phyloP scores from a whole-genome alignment of 2,329 filamentous ascomycete genomes.

The Ophiostoma tasmaniense region DNA sequence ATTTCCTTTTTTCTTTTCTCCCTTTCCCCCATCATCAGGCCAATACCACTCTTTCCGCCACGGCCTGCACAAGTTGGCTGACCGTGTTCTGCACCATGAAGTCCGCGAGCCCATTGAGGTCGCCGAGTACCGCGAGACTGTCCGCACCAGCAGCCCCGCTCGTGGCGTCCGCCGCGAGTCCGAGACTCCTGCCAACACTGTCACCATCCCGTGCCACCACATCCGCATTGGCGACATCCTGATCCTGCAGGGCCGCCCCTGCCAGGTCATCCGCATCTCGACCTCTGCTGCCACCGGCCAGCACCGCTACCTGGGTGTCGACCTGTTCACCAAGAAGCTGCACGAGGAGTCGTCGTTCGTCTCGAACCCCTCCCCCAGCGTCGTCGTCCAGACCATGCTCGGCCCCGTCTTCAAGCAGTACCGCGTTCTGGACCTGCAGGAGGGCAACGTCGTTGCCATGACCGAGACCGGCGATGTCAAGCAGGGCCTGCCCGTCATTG shows the following conservation, averaged over 20 bases:
- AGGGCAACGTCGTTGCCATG: constrained; percentile 82
- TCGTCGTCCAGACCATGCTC: constrained; percentile 98
- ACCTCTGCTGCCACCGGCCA: constrained; percentile 96
- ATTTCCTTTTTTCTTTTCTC: background rate
- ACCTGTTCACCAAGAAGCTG: constrained; percentile 99
- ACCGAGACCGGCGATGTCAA: constrained; percentile 98
- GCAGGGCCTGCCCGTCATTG: constrained; percentile 84
- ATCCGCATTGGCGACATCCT: constrained; percentile 98
- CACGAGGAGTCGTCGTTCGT: constrained; percentile 98
- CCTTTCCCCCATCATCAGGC: constrained; percentile 31
- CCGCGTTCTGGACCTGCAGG: constrained; percentile 94
- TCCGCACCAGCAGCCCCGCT: constrained; percentile 24
- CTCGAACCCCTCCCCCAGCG: constrained; percentile 91
- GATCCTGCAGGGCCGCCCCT: constrained; percentile 97
- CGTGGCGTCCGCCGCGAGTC: constrained; percentile 25
- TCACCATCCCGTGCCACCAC: constrained; percentile 98
- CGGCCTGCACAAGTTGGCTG: constrained; percentile 48
- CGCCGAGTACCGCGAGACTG: constrained; percentile 38
- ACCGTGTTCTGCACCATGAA: constrained; percentile 43
- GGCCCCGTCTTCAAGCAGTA: constrained; percentile 99
- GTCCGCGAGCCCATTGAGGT: constrained; percentile 42
- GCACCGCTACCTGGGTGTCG: constrained; percentile 99
- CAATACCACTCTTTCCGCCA: constrained; percentile 52
- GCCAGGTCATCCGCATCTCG: constrained; percentile 99
- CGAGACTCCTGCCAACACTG: constrained; percentile 60